phyloP scores from a whole-genome alignment of 139 green algal genomes.

The Coelastrella sp. region DNA sequence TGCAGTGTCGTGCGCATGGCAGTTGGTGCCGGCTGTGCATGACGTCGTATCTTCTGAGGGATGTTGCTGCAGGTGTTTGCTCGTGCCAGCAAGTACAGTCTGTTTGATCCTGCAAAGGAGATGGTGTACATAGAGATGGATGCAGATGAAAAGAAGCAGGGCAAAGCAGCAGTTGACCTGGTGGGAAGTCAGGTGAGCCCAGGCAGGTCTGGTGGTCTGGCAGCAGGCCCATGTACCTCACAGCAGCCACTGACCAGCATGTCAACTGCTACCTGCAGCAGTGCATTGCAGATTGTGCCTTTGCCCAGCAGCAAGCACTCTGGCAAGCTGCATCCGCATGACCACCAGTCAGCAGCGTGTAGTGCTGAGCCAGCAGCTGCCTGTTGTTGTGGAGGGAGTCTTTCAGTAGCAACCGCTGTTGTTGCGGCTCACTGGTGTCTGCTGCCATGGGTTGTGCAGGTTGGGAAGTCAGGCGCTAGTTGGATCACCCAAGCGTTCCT shows the following conservation, averaged over 20 bases:
- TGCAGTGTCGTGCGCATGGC: neutral
- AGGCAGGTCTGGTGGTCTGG: neutral
- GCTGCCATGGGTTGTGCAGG: constrained; percentile 1
- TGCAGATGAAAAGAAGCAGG: constrained; percentile 83
- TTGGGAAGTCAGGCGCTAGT: constrained; percentile 44
- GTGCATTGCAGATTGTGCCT: no score
- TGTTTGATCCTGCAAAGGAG: constrained; percentile 91
- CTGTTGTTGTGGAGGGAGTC: neutral
- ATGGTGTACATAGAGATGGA: constrained; percentile 91
- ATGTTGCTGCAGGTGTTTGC: constrained; percentile 67
- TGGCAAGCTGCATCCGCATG: no score
- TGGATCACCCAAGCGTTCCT: constrained; percentile 68
- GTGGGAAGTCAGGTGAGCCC: constrained; percentile 75
- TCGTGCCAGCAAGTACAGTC: constrained; percentile 78
- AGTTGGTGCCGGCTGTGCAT: no score
- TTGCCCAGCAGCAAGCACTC: no score
- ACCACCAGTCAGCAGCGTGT: neutral
- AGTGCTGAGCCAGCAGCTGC: neutral
- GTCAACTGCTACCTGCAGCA: no score
- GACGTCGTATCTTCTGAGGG: neutral
- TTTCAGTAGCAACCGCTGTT: neutral
- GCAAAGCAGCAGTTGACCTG: constrained; percentile 91
- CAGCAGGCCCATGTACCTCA: no score
- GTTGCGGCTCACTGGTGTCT: neutral
- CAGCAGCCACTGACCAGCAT: no score